A percentile compares a stretch with the other conserved stretches of the same genome.
Evolutionary conservation across 2,329 filamentous ascomycete genomes (phyloP).

Genomic region (Claviceps sp.): DNA sequence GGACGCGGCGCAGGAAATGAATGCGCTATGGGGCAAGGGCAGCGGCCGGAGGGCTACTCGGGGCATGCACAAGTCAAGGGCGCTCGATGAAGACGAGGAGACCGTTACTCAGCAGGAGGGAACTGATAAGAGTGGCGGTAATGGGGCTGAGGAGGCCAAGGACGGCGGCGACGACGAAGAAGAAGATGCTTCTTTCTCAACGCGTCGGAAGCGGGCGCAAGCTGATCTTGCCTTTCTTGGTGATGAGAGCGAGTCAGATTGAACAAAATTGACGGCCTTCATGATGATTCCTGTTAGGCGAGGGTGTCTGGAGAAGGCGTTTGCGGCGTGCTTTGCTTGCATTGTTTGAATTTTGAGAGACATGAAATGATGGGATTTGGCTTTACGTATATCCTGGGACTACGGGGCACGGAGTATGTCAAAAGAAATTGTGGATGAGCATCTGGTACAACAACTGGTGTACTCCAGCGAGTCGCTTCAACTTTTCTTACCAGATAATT

Average conservation of each 20-base stretch:
- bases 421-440: neutral
- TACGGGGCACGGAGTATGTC: neutral
- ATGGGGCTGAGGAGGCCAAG: slow-evolving; percentile 12
- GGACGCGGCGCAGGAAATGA: slow-evolving; percentile 71
- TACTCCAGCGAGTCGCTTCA: neutral
- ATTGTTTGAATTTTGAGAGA: neutral
- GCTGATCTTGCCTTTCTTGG: slow-evolving; percentile 53
- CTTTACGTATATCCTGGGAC: neutral
- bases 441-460: neutral
- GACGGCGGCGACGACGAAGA: slow-evolving; percentile 17
- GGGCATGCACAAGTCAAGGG: slow-evolving; percentile 18
- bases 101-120: slow-evolving; percentile 13
- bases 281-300: neutral
- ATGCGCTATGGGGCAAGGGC: slow-evolving; percentile 58
- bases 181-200: slow-evolving; percentile 24
- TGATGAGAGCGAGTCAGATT: slow-evolving; percentile 54
- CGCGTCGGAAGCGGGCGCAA: slow-evolving; percentile 33
- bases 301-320: neutral
- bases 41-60: slow-evolving; percentile 28
- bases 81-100: slow-evolving; percentile 20
- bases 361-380: neutral
- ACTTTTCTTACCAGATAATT: no score
- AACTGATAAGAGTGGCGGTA: slow-evolving; percentile 5
- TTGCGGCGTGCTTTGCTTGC: neutral
- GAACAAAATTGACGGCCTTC: slow-evolving; percentile 1